phyloP scores from a whole-genome alignment of 495 filamentous ascomycete species.

The Penicillium salamii region DNA sequence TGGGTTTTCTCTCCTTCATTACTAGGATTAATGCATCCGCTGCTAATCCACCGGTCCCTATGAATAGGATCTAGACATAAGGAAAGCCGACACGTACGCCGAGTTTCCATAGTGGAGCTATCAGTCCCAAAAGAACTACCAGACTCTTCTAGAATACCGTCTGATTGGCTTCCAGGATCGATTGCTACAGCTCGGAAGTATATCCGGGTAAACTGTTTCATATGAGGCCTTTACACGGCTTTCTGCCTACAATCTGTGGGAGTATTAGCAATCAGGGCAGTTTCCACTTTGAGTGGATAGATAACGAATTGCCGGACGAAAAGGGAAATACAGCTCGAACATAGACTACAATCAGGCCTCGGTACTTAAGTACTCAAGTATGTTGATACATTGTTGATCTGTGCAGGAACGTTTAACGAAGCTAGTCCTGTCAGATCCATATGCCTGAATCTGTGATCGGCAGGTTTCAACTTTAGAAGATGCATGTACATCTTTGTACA shows the following conservation, averaged over 20 bases:
- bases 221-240: not conserved
- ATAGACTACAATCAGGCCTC: too few relatives aligned
- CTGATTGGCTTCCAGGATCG: not conserved
- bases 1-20: not conserved
- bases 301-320: not conserved
- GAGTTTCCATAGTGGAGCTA: slow-evolving; percentile 2
- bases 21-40: not conserved
- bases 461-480: too few relatives aligned
- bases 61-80: not conserved
- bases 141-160: not conserved
- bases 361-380: too few relatives aligned
- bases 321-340: not conserved
- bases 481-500: too few relatives aligned
- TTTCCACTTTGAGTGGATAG: not conserved
- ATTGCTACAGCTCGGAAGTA: too few relatives aligned
- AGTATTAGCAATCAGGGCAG: not conserved
- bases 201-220: not conserved
- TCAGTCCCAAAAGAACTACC: not conserved
- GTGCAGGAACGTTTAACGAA: too few relatives aligned
- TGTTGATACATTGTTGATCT: too few relatives aligned
- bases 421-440: too few relatives aligned
- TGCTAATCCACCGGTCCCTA: slow-evolving; percentile 1
- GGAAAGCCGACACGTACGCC: slow-evolving; percentile 4
- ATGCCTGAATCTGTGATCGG: too few relatives aligned
- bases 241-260: not conserved